phyloP scores from a whole-genome alignment of 2,329 filamentous ascomycete genomes.

The Penicillium sclerotiorum region DNA sequence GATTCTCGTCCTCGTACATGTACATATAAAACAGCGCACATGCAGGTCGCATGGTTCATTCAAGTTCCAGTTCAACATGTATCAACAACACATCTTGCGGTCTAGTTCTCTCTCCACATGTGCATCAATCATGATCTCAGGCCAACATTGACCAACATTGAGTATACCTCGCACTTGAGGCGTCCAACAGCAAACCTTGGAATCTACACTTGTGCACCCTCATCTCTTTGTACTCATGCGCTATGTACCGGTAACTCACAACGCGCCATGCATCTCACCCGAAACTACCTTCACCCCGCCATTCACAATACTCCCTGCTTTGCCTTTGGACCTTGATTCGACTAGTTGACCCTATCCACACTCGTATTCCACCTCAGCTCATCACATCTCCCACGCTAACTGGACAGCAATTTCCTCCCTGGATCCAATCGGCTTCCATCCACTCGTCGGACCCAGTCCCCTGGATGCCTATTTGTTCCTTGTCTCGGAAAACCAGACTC shows the following conservation, averaged over 20 bases:
- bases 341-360: background rate
- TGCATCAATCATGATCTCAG: too few species aligned
- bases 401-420: constrained; percentile 4
- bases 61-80: constrained; percentile 2
- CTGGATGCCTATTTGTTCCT: background rate
- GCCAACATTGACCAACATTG: too few species aligned
- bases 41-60: background rate
- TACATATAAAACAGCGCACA: too few species aligned
- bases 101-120: background rate
- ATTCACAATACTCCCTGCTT: constrained; percentile 2
- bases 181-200: too few species aligned
- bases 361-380: constrained; percentile 2
- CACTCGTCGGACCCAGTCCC: background rate
- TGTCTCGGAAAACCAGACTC: constrained; percentile 1
- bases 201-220: too few species aligned
- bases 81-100: background rate
- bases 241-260: background rate
- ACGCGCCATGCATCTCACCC: constrained; percentile 6
- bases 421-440: constrained; percentile 12
- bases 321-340: background rate
- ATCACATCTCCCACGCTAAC: constrained; percentile 2
- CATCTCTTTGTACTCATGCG: too few species aligned
- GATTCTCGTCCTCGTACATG: constrained; percentile 5
- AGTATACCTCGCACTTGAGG: too few species aligned
- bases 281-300: background rate